Conservation (phyloP, 73 alveolate genomes). For the Diophrys appendiculata region DNA sequence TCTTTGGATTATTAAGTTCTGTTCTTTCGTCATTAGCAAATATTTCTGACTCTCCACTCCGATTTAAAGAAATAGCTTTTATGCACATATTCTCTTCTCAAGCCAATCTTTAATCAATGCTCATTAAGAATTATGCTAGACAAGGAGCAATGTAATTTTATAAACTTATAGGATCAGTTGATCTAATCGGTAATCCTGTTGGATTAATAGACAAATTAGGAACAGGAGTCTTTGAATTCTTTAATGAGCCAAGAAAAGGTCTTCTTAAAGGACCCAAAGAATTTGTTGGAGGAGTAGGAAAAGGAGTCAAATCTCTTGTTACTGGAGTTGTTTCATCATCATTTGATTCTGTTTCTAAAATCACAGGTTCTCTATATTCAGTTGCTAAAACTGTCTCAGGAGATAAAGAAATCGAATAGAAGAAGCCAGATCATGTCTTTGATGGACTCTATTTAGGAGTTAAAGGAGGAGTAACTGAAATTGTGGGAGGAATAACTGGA, state of each 20-base stretch:
- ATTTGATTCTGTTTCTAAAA: conserved; percentile 84
- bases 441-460: conserved; percentile 80
- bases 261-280: conserved; percentile 86
- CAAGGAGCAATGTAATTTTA: conserved; percentile 80
- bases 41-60: conserved; percentile 60
- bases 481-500: conserved; percentile 85
- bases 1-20: conserved; percentile 33
- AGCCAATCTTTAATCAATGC: conserved; percentile 5
- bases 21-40: conserved; percentile 49
- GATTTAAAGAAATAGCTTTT: conserved; percentile 50
- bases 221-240: conserved; percentile 91
- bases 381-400: conserved; percentile 82
- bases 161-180: conserved; percentile 78
- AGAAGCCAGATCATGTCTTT: conserved; percentile 76
- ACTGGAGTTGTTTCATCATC: conserved; percentile 77
- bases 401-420: conserved; percentile 70
- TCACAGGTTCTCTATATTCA: conserved; percentile 87
- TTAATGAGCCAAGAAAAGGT: conserved; percentile 92
- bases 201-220: conserved; percentile 88
- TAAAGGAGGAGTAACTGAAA: conserved; percentile 83
- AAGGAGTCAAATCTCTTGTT: conserved; percentile 80
- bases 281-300: conserved; percentile 91
- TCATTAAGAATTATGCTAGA: conserved; percentile 60
- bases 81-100: conserved; percentile 47
- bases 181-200: conserved; percentile 92